Conservation (phyloP, 2,329 filamentous ascomycete genomes). For the Aspergillus versicolor region DNA sequence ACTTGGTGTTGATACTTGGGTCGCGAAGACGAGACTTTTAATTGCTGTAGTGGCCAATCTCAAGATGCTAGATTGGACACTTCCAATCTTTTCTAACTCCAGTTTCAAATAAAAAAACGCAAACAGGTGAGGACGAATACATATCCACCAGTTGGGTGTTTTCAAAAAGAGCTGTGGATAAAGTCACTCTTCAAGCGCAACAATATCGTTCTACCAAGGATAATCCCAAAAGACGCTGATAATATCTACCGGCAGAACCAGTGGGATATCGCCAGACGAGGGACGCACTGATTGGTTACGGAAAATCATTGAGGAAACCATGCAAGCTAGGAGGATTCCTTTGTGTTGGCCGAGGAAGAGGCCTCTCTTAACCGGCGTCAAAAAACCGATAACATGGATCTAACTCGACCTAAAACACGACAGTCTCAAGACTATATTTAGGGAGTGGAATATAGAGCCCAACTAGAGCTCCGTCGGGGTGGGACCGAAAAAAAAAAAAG, state of each 20-base stretch:
- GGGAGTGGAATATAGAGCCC: too few species aligned
- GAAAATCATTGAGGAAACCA: too few species aligned
- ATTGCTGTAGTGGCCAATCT: too few species aligned
- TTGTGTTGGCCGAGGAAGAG: neutral
- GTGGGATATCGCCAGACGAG: neutral
- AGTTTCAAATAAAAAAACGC: too few species aligned
- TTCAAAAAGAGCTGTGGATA: neutral
- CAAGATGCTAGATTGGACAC: too few species aligned
- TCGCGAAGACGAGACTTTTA: too few species aligned
- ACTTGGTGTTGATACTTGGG: too few species aligned
- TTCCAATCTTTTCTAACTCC: too few species aligned
- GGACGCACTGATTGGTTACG: neutral
- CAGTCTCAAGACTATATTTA: neutral
- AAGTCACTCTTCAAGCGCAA: neutral
- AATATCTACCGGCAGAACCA: too few species aligned
- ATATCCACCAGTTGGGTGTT: too few species aligned
- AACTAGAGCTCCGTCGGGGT: too few species aligned
- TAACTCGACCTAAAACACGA: neutral
- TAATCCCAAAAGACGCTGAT: neutral
- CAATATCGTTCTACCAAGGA: neutral
- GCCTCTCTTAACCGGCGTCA: neutral
- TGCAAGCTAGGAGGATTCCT: neutral
- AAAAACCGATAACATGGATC: neutral
- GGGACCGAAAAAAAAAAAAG: too few species aligned
- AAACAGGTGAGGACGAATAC: neutral